Evolutionary conservation across 106 monocot genomes (phyloP).

Genomic region (Posidonia australis): DNA sequence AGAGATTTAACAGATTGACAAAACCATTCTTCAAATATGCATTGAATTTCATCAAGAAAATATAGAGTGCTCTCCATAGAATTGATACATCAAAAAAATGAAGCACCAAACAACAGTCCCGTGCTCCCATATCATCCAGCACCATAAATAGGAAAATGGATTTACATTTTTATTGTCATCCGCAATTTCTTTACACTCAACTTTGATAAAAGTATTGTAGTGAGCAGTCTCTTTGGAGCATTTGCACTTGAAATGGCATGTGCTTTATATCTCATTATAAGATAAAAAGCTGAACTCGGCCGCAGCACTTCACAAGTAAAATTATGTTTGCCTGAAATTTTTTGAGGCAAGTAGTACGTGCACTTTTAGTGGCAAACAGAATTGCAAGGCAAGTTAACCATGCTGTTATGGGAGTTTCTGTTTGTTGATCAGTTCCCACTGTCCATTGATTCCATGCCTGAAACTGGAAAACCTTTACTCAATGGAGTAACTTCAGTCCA

Average conservation of each 20-base stretch:
- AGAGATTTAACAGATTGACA: no score
- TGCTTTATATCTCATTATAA: no score
- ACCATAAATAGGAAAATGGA: not conserved
- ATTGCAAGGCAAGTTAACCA: not conserved
- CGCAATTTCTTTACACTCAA: constrained; percentile 4
- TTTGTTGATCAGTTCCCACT: not conserved
- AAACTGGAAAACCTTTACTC: not conserved
- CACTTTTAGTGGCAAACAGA: not conserved
- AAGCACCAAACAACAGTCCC: no score
- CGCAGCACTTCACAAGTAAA: not conserved
- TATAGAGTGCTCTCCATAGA: no score
- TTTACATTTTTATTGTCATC: not conserved
- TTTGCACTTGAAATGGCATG: not conserved
- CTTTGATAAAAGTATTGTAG: not conserved
- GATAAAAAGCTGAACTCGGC: not conserved
- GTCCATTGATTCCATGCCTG: not conserved
- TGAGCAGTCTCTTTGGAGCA: not conserved
- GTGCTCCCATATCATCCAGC: not conserved
- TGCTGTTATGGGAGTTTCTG: not conserved
- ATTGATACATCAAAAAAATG: no score
- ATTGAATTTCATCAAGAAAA: no score
- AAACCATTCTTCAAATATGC: no score
- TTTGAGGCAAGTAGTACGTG: not conserved
- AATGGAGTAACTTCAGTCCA: constrained; percentile 2
- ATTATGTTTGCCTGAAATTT: not conserved